phyloP scores from a whole-genome alignment of 257 asterid genomes.

The Solanum sitiens region DNA sequence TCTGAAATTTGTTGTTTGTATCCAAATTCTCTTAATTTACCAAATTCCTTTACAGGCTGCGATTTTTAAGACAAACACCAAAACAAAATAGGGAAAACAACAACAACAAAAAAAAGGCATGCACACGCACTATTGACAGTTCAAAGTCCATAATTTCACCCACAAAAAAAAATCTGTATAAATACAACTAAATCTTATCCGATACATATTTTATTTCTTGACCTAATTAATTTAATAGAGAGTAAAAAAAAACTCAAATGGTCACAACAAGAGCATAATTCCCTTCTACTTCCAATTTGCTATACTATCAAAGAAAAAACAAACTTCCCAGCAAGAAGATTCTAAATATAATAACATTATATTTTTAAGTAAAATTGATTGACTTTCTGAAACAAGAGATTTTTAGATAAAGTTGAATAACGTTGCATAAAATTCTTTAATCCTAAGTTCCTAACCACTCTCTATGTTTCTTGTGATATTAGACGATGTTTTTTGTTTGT shows the following conservation, averaged over 20 bases:
- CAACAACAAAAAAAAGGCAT: neutral
- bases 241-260: neutral
- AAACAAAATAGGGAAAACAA: neutral
- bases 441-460: neutral
- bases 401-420: too few relatives aligned
- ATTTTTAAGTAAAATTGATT: neutral
- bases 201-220: neutral
- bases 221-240: neutral
- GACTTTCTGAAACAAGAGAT: rapidly evolving
- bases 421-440: neutral
- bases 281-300: neutral
- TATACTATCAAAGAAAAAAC: neutral
- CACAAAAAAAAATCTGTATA: neutral
- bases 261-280: neutral
- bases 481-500: too few relatives aligned
- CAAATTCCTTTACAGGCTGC: neutral
- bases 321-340: neutral
- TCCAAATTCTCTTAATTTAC: neutral
- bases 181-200: neutral
- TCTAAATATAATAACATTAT: neutral
- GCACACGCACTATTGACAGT: neutral
- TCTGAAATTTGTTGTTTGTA: neutral
- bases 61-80: neutral
- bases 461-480: neutral
- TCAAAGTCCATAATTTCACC: neutral